These are phyloP conservation scores for Aspergillus fijiensis DNA, from an alignment of 2,329 filamentous ascomycete genomes.

Conservation along the genomic window DNA sequence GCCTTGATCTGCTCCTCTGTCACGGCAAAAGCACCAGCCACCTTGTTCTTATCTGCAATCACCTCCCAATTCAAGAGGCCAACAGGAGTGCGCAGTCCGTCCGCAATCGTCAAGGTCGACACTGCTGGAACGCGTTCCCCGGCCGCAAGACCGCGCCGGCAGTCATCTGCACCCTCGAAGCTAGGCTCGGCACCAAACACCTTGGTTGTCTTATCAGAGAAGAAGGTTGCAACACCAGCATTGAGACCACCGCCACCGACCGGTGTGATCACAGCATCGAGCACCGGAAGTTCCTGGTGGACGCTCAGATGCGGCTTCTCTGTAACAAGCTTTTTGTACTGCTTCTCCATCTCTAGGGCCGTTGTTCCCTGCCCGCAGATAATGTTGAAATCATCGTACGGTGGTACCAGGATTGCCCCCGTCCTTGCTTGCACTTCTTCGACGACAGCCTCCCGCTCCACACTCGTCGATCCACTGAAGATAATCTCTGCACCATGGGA, in stretches of 20 bases:
- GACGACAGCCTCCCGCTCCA: constrained; percentile 78
- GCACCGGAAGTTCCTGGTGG: constrained; percentile 16
- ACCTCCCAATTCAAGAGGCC: constrained; percentile 74
- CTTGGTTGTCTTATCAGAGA: constrained; percentile 64
- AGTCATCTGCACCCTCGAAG: constrained; percentile 83
- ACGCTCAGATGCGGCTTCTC: constrained; percentile 28
- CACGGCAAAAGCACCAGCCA: constrained; percentile 70
- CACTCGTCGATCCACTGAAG: constrained; percentile 77
- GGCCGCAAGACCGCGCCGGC: constrained; percentile 64
- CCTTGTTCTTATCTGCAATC: constrained; percentile 69
- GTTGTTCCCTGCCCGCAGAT: constrained; percentile 92
- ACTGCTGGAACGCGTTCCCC: constrained; percentile 67
- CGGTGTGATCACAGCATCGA: constrained; percentile 76
- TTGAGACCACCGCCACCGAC: constrained; percentile 88
- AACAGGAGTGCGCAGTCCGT: constrained; percentile 82
- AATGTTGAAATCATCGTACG: constrained; percentile 90
- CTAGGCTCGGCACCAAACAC: constrained; percentile 88
- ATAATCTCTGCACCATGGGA: constrained; percentile 75
- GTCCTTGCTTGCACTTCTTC: constrained; percentile 67
- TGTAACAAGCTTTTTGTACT: constrained; percentile 59
- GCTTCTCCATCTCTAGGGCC: constrained; percentile 75
- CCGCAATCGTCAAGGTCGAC: constrained; percentile 77
- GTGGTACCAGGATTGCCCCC: constrained; percentile 76
- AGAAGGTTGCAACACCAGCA: constrained; percentile 74
- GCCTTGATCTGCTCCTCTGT: constrained; percentile 77